phyloP scores from a whole-genome alignment of 2,329 filamentous ascomycete species.

The Stemphylium beticola region DNA sequence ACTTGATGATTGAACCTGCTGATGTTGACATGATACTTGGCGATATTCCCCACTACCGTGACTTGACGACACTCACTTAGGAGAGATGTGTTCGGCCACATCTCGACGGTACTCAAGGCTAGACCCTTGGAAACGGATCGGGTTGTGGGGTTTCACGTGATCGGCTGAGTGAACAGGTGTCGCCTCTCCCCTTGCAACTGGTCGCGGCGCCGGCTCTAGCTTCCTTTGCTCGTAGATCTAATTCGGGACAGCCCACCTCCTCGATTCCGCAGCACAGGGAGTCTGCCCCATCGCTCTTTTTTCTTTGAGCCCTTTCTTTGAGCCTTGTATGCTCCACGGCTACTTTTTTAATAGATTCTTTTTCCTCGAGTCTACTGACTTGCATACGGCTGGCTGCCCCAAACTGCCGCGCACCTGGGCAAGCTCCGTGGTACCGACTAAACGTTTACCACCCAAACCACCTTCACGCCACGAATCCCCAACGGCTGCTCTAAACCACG shows the following conservation, averaged over 20 bases:
- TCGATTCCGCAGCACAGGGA: slow-evolving; percentile 31
- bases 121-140: slow-evolving; percentile 1
- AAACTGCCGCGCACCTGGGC: slow-evolving; percentile 1
- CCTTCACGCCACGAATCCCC: slow-evolving; percentile 22
- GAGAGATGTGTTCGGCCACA: background rate
- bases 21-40: too few species aligned
- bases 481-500: slow-evolving; percentile 6
- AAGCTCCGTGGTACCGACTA: slow-evolving; percentile 20
- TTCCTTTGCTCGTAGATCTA: slow-evolving; percentile 32
- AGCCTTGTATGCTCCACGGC: slow-evolving; percentile 19
- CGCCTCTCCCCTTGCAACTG: slow-evolving; percentile 19
- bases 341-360: slow-evolving; percentile 20
- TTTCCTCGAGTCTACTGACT: slow-evolving; percentile 1
- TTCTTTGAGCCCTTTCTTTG: slow-evolving; percentile 16
- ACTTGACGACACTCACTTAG: background rate
- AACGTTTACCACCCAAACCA: slow-evolving; percentile 19
- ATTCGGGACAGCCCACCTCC: slow-evolving; percentile 34
- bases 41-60: too few species aligned
- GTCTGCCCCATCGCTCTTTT: slow-evolving; percentile 22
- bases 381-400: slow-evolving; percentile 8
- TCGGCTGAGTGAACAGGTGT: slow-evolving; percentile 18
- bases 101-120: background rate
- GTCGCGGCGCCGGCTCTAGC: slow-evolving; percentile 17
- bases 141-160: slow-evolving; percentile 17
- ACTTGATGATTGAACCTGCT: too few species aligned